Base-by-base conservation (phyloP, 1,284 basidiomycete genomes). In the Peniophora sp. region DNA sequence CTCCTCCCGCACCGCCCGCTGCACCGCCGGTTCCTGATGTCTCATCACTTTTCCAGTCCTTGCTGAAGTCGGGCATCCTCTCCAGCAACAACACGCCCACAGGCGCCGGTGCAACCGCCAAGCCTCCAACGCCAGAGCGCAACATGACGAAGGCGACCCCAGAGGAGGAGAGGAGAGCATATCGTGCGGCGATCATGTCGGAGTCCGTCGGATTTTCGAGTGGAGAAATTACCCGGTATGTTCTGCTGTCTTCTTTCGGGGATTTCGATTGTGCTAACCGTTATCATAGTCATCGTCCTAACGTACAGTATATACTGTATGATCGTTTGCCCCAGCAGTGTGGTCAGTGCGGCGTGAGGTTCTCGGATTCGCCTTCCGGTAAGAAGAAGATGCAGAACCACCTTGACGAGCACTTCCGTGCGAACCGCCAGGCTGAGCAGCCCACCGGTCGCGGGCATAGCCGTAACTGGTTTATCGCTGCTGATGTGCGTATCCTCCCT, bases 401-500 rank as follows among this genome's bases (percentile, higher is more conserved):
- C 64, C 77, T 99, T 59, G 97, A 99, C 65, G 91, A 93, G 88
- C 97, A 99, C 69, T 98, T 97, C 71, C 80, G 86, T 59, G 89
- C 97, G 61, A 99, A 98, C 63, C 81, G 89, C 57, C 89, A 93
- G 64, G 87, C 91, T 34, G 86, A 81, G 58, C 91, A 95, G 64
- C 86, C 85, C 43, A 72, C 80, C 9, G 90, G 90, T 0, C 79
- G 96, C 55, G 94, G 95, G 22, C 89, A 95, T 60, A 91, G 88
- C 61, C 80, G 97, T 17, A 85, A 87, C 57, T 99, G 95, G 96
- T 91, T 97, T 53, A 79, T 92, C 45, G 73, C 79, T 54, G 74
- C 86, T 51, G 88, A 96, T 67, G 94, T 93, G 69, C 54, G 90
- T 77, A n/a, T 9, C 43, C 34, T 52, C 52, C 52, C 32, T 25